phyloP scores from a whole-genome alignment of 2,329 filamentous ascomycete species.

The Fusarium stilboides region DNA sequence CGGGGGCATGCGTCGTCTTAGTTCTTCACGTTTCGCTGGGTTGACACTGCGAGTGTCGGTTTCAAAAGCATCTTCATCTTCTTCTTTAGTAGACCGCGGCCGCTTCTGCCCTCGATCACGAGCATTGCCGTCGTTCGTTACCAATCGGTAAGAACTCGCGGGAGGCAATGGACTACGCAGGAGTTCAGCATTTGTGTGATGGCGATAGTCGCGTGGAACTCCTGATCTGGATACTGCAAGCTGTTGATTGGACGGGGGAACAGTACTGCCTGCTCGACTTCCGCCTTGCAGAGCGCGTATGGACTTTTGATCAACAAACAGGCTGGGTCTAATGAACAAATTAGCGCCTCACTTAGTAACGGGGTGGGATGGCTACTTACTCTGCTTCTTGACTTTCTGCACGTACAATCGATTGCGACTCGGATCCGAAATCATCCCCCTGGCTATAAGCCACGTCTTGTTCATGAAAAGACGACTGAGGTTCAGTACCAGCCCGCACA shows the following conservation, averaged over 20 bases:
- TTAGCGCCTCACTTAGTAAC: constrained; percentile 6
- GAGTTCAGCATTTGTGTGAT: constrained; percentile 42
- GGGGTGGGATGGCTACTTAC: constrained; percentile 21
- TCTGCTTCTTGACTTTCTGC: constrained; percentile 29
- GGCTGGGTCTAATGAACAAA: constrained; percentile 30
- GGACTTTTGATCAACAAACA: constrained; percentile 42
- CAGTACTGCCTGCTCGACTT: constrained; percentile 5
- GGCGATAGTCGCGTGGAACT: constrained; percentile 43
- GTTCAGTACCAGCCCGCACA: constrained; percentile 3
- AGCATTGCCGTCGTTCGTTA: not conserved
- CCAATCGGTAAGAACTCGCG: constrained; percentile 17
- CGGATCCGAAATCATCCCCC: constrained; percentile 36
- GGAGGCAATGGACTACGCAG: constrained; percentile 32
- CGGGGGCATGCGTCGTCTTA: constrained; percentile 29
- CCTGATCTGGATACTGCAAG: constrained; percentile 22
- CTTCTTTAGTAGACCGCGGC: constrained; percentile 18
- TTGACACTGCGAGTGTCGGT: constrained; percentile 49
- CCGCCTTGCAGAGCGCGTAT: constrained; percentile 37
- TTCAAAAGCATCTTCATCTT: constrained; percentile 51
- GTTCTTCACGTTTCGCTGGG: constrained; percentile 40
- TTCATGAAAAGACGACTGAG: not conserved
- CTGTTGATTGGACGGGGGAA: constrained; percentile 46
- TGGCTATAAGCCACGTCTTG: constrained; percentile 39
- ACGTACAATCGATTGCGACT: constrained; percentile 49
- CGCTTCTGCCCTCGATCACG: constrained; percentile 5